Evolutionary conservation across 371 early-diverging fungal species (phyloP), one percentile per base, ranked within the genome.

Genomic region (Capillidium heterosporum): DNA sequence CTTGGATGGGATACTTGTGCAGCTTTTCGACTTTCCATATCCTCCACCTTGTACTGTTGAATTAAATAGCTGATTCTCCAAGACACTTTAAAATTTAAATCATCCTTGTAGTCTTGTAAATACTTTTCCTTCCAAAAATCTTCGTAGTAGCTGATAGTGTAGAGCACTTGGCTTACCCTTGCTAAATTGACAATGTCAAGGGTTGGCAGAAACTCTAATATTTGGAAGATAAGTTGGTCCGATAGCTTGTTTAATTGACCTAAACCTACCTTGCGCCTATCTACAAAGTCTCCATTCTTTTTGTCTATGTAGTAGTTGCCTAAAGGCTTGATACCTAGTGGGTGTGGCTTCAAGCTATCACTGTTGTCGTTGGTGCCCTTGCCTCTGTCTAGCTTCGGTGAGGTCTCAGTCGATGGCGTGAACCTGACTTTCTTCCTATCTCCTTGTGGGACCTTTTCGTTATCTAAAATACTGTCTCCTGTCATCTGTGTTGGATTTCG

Each of bases 251-350:
- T 50, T 35, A 78, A 61, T 5, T 10, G 32, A 0, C 78, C 79
- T 13, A 78, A 66, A 10, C 76, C 72, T 19, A 57, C 54, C 7
- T 62, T 55, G 2, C 73, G 64, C 23, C 67, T 59, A 23, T 65
- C 47, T 24, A 60, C 29, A 44, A 68, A 65, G 17, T 51, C 52
- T 19, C 58, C 53, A 13, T 50, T 17, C 1, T 44, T 35, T 21
- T 64, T 61, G 48, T 70, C 70, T 57, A 77, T 64, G 46, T 71
- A 71, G 57, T 64, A 62, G 67, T 80, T 80, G 11, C 81, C 81
- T 28, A 70, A 39, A 17, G 81, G 81, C 56, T 72, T 71, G 50
- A 80, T 71, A n/a, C 78, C 77, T 24, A 67, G 66, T 21, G 81
- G 78, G 40, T 80, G 76, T 4, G 57, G 48, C 19, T 13, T 35